Percentiles rank a stretch among this genome's conserved stretches.
These are phyloP conservation scores for Oryza meridionalis DNA, from an alignment of 176 grass and related monocot genomes.

Conservation along the genomic window DNA sequence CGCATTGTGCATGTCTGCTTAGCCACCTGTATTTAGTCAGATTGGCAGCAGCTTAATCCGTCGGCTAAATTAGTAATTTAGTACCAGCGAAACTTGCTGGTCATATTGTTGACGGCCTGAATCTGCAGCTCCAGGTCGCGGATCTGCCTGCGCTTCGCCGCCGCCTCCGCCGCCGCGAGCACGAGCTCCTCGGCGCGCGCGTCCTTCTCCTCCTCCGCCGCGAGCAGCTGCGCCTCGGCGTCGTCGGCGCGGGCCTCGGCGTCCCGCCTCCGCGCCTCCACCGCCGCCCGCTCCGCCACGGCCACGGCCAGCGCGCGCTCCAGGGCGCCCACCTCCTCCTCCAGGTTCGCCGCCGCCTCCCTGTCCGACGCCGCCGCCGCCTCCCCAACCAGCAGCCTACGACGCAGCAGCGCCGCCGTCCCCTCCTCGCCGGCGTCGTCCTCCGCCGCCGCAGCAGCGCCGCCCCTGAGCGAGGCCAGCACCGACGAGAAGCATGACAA, in stretches of 20 bases:
- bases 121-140: slow-evolving; percentile 37
- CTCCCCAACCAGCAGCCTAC: neutral
- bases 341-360: slow-evolving; percentile 14
- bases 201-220: neutral
- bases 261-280: slow-evolving; percentile 14
- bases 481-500: slow-evolving; percentile 43
- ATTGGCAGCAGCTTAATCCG: neutral
- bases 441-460: neutral
- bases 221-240: slow-evolving; percentile 3
- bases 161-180: slow-evolving; percentile 22
- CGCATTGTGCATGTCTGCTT: neutral
- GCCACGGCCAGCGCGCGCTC: slow-evolving; percentile 26
- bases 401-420: neutral
- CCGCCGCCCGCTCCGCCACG: neutral
- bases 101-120: slow-evolving; percentile 22
- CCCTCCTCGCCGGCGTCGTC: neutral
- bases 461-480: slow-evolving; percentile 27
- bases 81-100: slow-evolving; percentile 22
- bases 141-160: slow-evolving; percentile 26
- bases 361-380: neutral
- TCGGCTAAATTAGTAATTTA: slow-evolving; percentile 37
- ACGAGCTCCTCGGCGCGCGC: slow-evolving; percentile 36
- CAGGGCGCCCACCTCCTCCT: slow-evolving; percentile 42
- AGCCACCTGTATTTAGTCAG: neutral
- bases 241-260: neutral